A percentile compares a stretch with the other conserved stretches of the same genome.
Conservation (phyloP, 768 basidiomycete genomes). For the Tephrocybe sp. region DNA sequence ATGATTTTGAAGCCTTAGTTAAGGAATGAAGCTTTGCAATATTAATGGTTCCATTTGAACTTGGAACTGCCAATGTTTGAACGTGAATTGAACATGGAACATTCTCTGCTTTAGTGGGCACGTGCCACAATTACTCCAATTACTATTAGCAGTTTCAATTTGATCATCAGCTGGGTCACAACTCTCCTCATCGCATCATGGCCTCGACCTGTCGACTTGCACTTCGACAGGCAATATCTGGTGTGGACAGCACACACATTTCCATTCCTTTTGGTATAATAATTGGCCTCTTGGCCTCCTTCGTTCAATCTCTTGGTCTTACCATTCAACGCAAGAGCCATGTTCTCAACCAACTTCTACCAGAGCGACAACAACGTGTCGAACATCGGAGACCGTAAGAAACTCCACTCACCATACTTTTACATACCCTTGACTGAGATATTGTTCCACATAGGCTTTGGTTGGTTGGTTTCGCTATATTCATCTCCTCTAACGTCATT, state of each 20-base stretch:
- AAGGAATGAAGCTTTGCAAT: too few relatives aligned
- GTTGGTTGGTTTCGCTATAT: slow-evolving; percentile 84
- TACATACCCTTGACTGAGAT: neutral
- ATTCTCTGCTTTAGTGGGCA: too few relatives aligned
- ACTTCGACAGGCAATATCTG: slow-evolving; percentile 5
- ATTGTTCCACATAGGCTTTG: slow-evolving; percentile 57
- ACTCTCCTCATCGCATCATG: slow-evolving; percentile 1
- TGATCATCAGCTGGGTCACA: too few relatives aligned
- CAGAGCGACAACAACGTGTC: slow-evolving; percentile 58
- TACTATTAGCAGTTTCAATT: too few relatives aligned
- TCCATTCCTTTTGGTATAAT: slow-evolving; percentile 53
- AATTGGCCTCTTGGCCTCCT: slow-evolving; percentile 77
- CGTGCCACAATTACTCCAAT: neutral
- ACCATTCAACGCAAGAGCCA: slow-evolving; percentile 95
- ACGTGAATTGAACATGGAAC: too few relatives aligned
- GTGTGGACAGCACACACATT: slow-evolving; percentile 27
- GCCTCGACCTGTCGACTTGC: slow-evolving; percentile 11
- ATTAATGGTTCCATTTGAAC: too few relatives aligned
- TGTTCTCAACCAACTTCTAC: slow-evolving; percentile 75
- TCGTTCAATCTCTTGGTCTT: slow-evolving; percentile 87
- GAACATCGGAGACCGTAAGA: slow-evolving; percentile 83
- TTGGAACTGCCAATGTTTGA: too few relatives aligned
- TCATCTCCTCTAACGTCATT: slow-evolving; percentile 85
- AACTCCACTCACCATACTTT: neutral
- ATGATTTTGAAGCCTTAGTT: too few relatives aligned